Base-by-base conservation (phyloP, 2,329 filamentous ascomycete genomes). In the Trichoderma cornu-damae region DNA sequence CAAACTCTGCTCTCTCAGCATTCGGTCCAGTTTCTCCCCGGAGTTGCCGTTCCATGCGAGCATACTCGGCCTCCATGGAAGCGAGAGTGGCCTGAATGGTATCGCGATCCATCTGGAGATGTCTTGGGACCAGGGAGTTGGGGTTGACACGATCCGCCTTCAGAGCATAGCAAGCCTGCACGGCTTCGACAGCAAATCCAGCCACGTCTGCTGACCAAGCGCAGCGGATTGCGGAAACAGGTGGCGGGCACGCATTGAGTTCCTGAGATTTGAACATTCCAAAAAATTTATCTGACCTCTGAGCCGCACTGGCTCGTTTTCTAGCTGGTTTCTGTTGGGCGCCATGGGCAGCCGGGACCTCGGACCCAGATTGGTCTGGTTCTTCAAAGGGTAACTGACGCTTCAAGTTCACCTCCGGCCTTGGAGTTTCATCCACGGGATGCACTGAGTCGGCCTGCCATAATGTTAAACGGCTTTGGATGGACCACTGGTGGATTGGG, bases 201-300 rank as follows among this genome's bases (percentile, higher is more conserved):
- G 66, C 66, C 7, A 53, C 22, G 4, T 63, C 64, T 14, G 66
- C 65, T 1, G 64, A 64, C 65, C 61, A 68, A 20, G 66, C 62
- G 43, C 65, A 68, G 20, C 22, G 24, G 24, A 42, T 20, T n/a
- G 24, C 9, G 9, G 34, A 22, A 22, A 57, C 43, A 22, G 40
- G 42, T 7, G 34, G 26, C 5, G 37, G 44, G 12, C 35, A 26
- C 2, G 51, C 18, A 18, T 14, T 42, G 28, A 59, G 30, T 2
- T 47, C 26, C 6, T 55, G 30, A 4, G 26, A 26, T 14, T 42
- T 57, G 8, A 28, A 11, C 1, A 59, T 30, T 28, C 57, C 57
- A 30, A 59, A 59, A n/a, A 46, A 20, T 14, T 42, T 35, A 8
- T 58, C 37, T 8, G 16, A 26, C 14, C 40, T 24, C 1, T 16